Evolutionary conservation across 75 land plant genomes (phyloP), one percentile per base, ranked within the genome.

Genomic region (Pinus albicaulis): DNA sequence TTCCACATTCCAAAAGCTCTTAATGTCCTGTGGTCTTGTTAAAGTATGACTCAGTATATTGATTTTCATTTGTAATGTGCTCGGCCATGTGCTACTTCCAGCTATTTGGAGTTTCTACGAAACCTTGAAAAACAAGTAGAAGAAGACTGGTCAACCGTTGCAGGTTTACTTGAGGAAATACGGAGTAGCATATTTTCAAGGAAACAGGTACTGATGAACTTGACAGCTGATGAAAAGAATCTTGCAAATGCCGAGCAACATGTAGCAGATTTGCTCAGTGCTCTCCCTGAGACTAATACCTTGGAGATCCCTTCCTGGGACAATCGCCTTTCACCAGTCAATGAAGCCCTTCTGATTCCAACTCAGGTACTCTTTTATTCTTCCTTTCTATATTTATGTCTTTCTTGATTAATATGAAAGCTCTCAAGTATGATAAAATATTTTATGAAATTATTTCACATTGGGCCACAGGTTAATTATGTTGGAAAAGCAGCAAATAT

Each of bases 401-500:
- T 16, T 69, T 36, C 23, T 69, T 36, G 74, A 15, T 19, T 7
- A 48, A 48, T 48, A 10, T 48, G 10, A 48, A 48, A 48, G 53
- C 12, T 11, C 53, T 55, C 22, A 52, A 73, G 28, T 20, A 52
- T 8, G 28, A 10, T 17, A 10, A 53, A 61, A 38, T 75, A 11
- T 59, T 36, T 75, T 70, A 34, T 60, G 36, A 75, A 63, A 20
- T 75, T 12, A 38, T 75, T 23, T 22, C 25, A 73, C 13, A 52
- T 73, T 73, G 74, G 13, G 12, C 74, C 23, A 57, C 83, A 98
- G 99, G 99, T 98, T 34, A 98, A 98, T 73, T 98, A 98, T 80
- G 98, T 98, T 70, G 99, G 99, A 20, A 98, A 95, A 82, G 99
- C 99, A 60, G 94, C 86, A 71, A 95, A 93, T 79, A 74, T 98